Evolutionary conservation across 2,329 filamentous ascomycete genomes (phyloP), one percentile per base, ranked within the genome.

Genomic region (Exophiala alcalophila): DNA sequence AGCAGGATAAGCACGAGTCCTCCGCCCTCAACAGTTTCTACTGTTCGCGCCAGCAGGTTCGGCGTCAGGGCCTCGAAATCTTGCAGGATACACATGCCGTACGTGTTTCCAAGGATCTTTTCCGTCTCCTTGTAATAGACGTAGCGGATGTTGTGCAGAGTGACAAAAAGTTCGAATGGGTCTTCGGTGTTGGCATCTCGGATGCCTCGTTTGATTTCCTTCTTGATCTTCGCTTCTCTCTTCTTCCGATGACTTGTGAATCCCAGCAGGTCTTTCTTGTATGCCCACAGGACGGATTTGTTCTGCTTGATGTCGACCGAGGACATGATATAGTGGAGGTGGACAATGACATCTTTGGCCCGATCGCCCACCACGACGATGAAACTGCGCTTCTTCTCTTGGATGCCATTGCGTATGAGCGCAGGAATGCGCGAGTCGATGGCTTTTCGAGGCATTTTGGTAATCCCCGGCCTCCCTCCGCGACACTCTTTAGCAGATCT

Each of bases 111-210:
- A 43, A 97, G 69, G 61, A 98, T 96, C 74, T 96, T 97, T 61
- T 98, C 92, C 19, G 92, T 97, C 71, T 98, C 92, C 70, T 98
- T 98, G 74, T 98, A 98, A 76, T 95, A 98, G 44, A 92, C 88
- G 77, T 98, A 98, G 66, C 92, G 86, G 64, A 98, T 95, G 66
- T 96, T 89, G 71, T 97, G 86, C 44, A 95, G 81, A 45, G 89
- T 92, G 58, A 97, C 84, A 69, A 97, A 98, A 40, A 97, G 79
- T 69, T 98, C 92, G 71, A 98, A 98, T 0, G 92, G 86, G 63
- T 98, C 92, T 63, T 94, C 88, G 40, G 81, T 78, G 65, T 98
- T 95, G 50, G 86, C 80, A 66, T 98, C 92, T 61, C 94, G 81
- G 55, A 90, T 88, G 30, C 92, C 92, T 58, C 89, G 80, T 72